Evolutionary conservation across 2,329 filamentous ascomycete genomes (phyloP), one percentile per base, ranked within the genome.

Genomic region (Aspergillus piperis): DNA sequence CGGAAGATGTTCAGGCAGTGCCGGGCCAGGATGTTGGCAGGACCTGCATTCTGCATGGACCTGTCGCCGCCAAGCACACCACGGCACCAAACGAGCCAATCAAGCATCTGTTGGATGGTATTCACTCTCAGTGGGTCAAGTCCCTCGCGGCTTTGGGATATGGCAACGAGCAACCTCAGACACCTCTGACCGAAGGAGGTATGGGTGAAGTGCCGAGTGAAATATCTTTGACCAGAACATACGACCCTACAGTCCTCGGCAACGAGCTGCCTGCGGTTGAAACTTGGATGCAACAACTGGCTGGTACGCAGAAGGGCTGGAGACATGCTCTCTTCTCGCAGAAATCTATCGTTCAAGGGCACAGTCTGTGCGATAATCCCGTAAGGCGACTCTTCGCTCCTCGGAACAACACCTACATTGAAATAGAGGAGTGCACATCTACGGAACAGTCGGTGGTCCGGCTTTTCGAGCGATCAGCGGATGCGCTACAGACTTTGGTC

Each of bases 41-140:
- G 1, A 42, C 44, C 17, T 59, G 57, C 23, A 54, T 59, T 15
- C 42, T 59, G 1, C 57, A 59, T n/a, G 57, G 57, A 13, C 50
- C 57, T 13, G 57, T 59, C 23, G 49, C 57, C 10, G 57, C 47
- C 19, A 39, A 30, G 2, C 41, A 59, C 23, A 44, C 57, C 1
- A 48, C 15, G 8, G 27, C 27, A 2, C 41, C 21, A 15, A 30
- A 59, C 39, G 57, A 59, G 41, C 50, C 57, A 3, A 39, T 41
- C 19, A 41, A 41, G 19, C 30, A 38, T 15, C 11, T 53, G 8
- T 13, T 53, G 32, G 50, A 53, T 17, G 17, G 11, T 7, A 53
- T 53, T 1, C 30, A 53, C 11, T 7, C 17, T 32, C 41, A 17
- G 41, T 44, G 10, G 27, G 36, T 39, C 13, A 27, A 8, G 27